Base-by-base conservation (phyloP, 1,284 basidiomycete species). In the Pterula multifida region DNA sequence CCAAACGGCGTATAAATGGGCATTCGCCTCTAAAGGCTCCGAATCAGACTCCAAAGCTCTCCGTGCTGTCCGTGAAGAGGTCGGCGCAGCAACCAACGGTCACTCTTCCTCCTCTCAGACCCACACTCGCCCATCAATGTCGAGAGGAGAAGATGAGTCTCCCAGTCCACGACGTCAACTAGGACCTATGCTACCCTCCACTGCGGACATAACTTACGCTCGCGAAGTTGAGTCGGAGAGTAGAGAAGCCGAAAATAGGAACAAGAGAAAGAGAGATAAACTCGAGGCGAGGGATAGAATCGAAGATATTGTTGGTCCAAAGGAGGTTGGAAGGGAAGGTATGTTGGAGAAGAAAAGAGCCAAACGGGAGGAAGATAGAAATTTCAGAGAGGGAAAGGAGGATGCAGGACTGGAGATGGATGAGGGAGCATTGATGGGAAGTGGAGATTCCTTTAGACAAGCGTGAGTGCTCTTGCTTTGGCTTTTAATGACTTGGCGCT, bases 291-390 rank as follows among this genome's bases (percentile, higher is more conserved):
- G 78, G 58, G 83, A 85, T 11, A 68, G 77, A 44, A 50, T 85
- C 13, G 85, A 89, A 59, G 85, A 88, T 21, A 65, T 79, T 62
- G 76, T 85, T 2, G 85, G 85, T 2, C 85, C 85, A 19, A 79
- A 77, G 55, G 76, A 76, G 55, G 76, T 85, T 3, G 86, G 85
- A 1, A 68, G 76, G 36, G 85, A 86, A 56, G 83, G 75, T 0
- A 76, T 79, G 75, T 60, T 88, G 49, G 85, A 89, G 68, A 86
- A 85, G 70, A 88, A 87, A 63, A 69, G 76, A 15, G 75, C 71
- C 26, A 70, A 68, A 55, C 64, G 84, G 50, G 87, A 88, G 53
- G 68, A 68, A 12, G 79, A 88, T 61, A 66, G 72, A 22, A 61
- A 74, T 1, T 85, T 82, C 61, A 70, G 82, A 49, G 84, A 88